phyloP scores from a whole-genome alignment of 331 rosid species.

The Saraca asoca region DNA sequence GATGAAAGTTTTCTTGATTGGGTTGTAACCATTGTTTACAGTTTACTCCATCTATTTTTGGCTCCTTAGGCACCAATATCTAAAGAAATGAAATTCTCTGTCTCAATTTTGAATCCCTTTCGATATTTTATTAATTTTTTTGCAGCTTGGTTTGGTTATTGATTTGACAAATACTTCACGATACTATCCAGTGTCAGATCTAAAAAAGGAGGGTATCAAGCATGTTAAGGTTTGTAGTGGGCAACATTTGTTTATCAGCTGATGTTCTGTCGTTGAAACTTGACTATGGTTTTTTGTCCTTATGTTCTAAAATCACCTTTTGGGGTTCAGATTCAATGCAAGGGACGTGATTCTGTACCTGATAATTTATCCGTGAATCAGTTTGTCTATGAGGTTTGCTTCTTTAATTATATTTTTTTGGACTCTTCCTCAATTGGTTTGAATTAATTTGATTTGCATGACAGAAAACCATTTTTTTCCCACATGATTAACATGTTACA shows the following conservation, averaged over 20 bases:
- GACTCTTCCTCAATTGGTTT: background rate
- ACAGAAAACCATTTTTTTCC: constrained; percentile 5
- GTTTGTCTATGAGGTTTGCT: constrained; percentile 81
- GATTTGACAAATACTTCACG: constrained; percentile 90
- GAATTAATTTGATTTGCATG: constrained; percentile 24
- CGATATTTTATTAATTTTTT: constrained; percentile 39
- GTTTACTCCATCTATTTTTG: constrained; percentile 20
- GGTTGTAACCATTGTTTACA: background rate
- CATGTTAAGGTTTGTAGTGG: constrained; percentile 69
- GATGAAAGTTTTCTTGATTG: background rate
- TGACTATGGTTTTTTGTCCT: constrained; percentile 32
- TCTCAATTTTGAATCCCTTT: constrained; percentile 29
- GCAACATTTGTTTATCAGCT: constrained; percentile 25
- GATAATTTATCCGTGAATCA: constrained; percentile 80
- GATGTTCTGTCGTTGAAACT: constrained; percentile 16
- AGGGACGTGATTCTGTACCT: constrained; percentile 85
- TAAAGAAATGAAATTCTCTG: constrained; percentile 20
- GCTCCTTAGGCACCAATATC: constrained; percentile 11
- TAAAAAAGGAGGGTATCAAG: constrained; percentile 89
- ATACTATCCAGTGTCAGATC: constrained; percentile 71
- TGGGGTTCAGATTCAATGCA: constrained; percentile 80
- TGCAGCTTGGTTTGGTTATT: constrained; percentile 96
- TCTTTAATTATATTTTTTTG: constrained; percentile 29
- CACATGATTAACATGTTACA: constrained; percentile 10
- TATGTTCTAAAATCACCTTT: constrained; percentile 29